phyloP scores from a whole-genome alignment of 2,329 filamentous ascomycete genomes.

The Penicillium janthinellum region DNA sequence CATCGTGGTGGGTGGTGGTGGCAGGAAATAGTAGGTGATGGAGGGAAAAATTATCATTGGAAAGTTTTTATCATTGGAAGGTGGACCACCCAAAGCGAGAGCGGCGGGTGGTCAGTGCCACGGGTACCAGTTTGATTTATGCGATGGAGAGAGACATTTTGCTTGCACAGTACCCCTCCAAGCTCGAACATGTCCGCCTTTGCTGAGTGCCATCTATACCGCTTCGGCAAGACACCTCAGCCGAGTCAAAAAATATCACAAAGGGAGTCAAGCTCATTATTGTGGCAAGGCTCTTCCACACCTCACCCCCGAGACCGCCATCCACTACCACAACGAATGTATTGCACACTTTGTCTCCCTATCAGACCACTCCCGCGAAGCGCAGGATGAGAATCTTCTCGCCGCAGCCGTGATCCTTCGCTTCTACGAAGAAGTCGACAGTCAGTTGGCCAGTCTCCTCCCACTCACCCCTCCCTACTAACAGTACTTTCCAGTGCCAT shows the following conservation, averaged over 20 bases:
- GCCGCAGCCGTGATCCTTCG: slow-evolving; percentile 46
- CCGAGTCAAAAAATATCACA: slow-evolving; percentile 31
- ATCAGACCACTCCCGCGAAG: slow-evolving; percentile 38
- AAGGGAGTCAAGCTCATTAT: slow-evolving; percentile 22
- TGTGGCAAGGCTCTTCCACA: slow-evolving; percentile 31
- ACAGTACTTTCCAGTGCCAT: slow-evolving; percentile 11
- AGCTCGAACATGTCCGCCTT: slow-evolving; percentile 43
- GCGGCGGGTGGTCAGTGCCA: too few relatives aligned
- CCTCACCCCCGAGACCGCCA: slow-evolving; percentile 39
- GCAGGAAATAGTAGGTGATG: too few relatives aligned
- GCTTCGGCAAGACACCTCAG: slow-evolving; percentile 43
- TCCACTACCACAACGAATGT: slow-evolving; percentile 47
- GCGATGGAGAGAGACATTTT: slow-evolving; percentile 47
- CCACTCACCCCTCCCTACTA: neutral
- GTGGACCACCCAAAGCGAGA: too few relatives aligned
- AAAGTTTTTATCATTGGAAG: too few relatives aligned
- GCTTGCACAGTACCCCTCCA: slow-evolving; percentile 45
- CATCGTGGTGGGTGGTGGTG: too few relatives aligned
- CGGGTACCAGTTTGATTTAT: slow-evolving; percentile 51
- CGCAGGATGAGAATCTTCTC: slow-evolving; percentile 45
- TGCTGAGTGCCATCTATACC: slow-evolving; percentile 44
- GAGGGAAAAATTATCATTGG: too few relatives aligned
- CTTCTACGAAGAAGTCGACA: slow-evolving; percentile 49
- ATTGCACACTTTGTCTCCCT: slow-evolving; percentile 44
- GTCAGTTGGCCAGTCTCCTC: slow-evolving; percentile 8